Conservation (phyloP, 805 yeast genomes). For the Kazachstania kunashirensis region DNA sequence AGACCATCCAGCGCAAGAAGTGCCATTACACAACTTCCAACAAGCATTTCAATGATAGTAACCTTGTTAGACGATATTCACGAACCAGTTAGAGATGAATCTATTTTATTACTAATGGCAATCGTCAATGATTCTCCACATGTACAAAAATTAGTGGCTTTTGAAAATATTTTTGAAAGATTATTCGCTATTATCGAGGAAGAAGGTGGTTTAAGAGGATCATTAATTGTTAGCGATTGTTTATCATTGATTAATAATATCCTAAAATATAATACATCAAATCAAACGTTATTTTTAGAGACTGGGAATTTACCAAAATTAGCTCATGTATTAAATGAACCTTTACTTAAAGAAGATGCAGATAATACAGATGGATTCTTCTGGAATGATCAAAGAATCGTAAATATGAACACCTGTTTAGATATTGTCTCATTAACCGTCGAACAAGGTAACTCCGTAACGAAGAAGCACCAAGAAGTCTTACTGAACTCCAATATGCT, state of each 20-base stretch:
- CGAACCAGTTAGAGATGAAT: conserved; percentile 85
- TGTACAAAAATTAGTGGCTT: conserved; percentile 87
- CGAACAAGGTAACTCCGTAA: conserved; percentile 58
- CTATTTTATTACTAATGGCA: conserved; percentile 73
- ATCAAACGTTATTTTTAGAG: conserved; percentile 81
- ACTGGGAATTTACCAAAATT: conserved; percentile 67
- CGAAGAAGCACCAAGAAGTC: conserved; percentile 49
- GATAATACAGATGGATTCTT: conserved; percentile 32
- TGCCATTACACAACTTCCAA: conserved; percentile 58
- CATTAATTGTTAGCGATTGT: conserved; percentile 86
- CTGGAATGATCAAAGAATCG: conserved; percentile 71
- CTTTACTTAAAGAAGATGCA: conserved; percentile 33
- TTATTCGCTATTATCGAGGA: conserved; percentile 69
- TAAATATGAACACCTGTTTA: conserved; percentile 55
- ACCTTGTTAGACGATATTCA: conserved; percentile 48
- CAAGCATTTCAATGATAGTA: conserved; percentile 72
- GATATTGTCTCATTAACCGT: conserved; percentile 70
- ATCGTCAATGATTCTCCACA: conserved; percentile 73
- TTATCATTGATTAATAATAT: conserved; percentile 63
- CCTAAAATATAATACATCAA: conserved; percentile 73
- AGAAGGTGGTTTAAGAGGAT: conserved; percentile 86
- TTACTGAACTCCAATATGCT: conserved; percentile 55
- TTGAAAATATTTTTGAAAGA: conserved; percentile 83
- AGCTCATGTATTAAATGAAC: conserved; percentile 53
- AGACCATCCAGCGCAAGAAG: conserved; percentile 69